Conservation (phyloP, 192 early-diverging fungal species). For the Entomortierella parvispora region DNA sequence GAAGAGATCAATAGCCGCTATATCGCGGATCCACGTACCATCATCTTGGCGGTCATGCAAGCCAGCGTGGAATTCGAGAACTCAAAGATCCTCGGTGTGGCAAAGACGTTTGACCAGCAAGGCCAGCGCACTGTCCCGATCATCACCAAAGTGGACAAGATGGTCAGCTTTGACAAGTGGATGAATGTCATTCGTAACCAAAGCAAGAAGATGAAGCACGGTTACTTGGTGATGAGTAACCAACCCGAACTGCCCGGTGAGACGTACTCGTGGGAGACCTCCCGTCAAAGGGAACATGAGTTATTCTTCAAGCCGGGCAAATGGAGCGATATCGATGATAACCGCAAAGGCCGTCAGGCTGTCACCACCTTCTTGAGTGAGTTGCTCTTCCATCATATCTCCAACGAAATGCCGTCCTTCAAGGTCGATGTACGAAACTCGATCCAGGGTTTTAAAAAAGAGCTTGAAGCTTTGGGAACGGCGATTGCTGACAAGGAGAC, state of each 20-base stretch:
- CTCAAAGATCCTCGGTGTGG: not conserved
- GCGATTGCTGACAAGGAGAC: not conserved
- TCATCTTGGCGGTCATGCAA: slow-evolving; percentile 7
- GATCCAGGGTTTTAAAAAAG: not conserved
- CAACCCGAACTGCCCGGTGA: not conserved
- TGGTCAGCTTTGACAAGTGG: slow-evolving; percentile 2
- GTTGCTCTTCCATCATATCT: slow-evolving; percentile 21
- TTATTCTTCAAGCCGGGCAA: not conserved
- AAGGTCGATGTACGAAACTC: slow-evolving; percentile 6
- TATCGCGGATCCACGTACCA: slow-evolving; percentile 3
- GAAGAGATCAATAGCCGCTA: not conserved
- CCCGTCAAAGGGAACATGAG: slow-evolving; percentile 1
- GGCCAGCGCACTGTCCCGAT: slow-evolving; percentile 18
- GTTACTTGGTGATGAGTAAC: slow-evolving; percentile 21
- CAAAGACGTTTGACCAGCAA: not conserved
- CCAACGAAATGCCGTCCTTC: slow-evolving; percentile 7
- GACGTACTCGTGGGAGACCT: slow-evolving; percentile 5
- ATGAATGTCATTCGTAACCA: slow-evolving; percentile 10
- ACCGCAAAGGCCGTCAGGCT: slow-evolving; percentile 13
- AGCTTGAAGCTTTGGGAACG: not conserved
- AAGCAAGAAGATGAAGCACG: slow-evolving; percentile 10
- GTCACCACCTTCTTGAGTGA: slow-evolving; percentile 5
- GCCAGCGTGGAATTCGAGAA: slow-evolving; percentile 2
- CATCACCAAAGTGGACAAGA: slow-evolving; percentile 11
- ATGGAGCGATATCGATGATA: slow-evolving; percentile 1